Base-by-base conservation (phyloP, 2,329 filamentous ascomycete species). In the Hymenoscyphus fructigenus region DNA sequence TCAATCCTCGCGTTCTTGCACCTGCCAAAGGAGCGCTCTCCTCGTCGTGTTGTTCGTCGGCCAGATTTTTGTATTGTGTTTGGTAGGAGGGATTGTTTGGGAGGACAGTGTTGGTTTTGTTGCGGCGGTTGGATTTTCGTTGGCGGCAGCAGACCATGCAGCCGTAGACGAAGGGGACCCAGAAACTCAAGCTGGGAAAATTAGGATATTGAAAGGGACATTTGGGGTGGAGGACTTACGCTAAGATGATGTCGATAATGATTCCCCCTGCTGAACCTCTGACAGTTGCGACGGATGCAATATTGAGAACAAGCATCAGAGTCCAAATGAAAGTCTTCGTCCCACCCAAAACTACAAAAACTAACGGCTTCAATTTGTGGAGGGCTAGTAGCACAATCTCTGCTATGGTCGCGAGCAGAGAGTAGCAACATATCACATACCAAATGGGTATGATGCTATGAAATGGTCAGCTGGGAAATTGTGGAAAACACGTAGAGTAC, bases 121-220 rank as follows among this genome's bases (percentile, higher is more conserved):
- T 7, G 63, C 58, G 10, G 38, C 44, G 20, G 38, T 60, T 6
- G 36, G 61, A 29, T 26, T 59, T 65, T 23, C 66, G 68, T 26
- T 50, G 34, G 6, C 66, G 68, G 56, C 67, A 67, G 57, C 65
- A 71, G 56, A 74, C 69, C 1, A 69, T 44, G 1, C 66, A 65
- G 38, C 69, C 70, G 62, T 74, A 73, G 56, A 74, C 65, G 7
- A 74, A 65, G 7, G 72, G 71, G 17, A 73, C 60, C 9, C 61
- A 65, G 63, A 74, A 73, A 29, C 62, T 64, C 5, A 73, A 47
- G 26, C 71, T 74, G 1, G 5, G 26, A 28, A 26, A 53, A 55
- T 65, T 57, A 62, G 56, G 9, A 56, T n/a, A 58, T 26, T 17
- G 28, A 12, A 50, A 12, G 4, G 12, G 4, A 23, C 5, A 15